Evolutionary conservation across 768 basidiomycete species (phyloP).

Genomic region (Ephemerocybe angulata): DNA sequence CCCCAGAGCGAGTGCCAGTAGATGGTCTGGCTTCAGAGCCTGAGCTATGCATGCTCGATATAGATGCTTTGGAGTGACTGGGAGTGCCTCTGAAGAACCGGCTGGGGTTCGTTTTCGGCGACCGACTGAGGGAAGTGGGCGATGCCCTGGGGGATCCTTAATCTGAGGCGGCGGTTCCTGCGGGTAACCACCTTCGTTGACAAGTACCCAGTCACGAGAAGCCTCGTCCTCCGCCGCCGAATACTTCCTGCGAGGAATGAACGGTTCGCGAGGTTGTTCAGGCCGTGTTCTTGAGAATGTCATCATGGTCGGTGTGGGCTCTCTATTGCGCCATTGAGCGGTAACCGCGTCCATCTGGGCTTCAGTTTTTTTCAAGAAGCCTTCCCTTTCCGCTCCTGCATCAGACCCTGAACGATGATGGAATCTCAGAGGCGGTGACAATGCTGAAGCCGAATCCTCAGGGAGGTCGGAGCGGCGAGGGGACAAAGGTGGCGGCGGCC

Average conservation of each 20-base stretch:
- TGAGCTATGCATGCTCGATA: not conserved
- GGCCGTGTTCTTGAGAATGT: slow-evolving; percentile 28
- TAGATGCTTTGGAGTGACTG: not conserved
- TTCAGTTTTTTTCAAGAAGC: slow-evolving; percentile 24
- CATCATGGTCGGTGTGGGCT: slow-evolving; percentile 21
- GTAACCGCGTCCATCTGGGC: slow-evolving; percentile 36
- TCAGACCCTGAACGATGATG: slow-evolving; percentile 51
- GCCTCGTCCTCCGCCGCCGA: not conserved
- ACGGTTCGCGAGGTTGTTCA: slow-evolving; percentile 23
- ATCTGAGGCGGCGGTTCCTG: slow-evolving; percentile 22
- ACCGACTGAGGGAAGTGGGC: slow-evolving; percentile 11
- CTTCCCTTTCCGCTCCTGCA: slow-evolving; percentile 47
- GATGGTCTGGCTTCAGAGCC: slow-evolving; percentile 22
- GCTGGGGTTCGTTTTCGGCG: not conserved
- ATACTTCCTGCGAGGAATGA: not conserved
- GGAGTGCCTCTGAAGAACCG: slow-evolving; percentile 14
- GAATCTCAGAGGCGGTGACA: slow-evolving; percentile 27
- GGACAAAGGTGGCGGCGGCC: slow-evolving; percentile 44
- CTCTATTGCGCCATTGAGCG: slow-evolving; percentile 22
- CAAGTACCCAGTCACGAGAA: slow-evolving; percentile 23
- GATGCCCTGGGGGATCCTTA: slow-evolving; percentile 11
- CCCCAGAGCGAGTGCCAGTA: slow-evolving; percentile 35
- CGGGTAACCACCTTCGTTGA: slow-evolving; percentile 20
- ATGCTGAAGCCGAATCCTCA: slow-evolving; percentile 36
- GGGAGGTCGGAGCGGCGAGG: slow-evolving; percentile 40